Percentiles rank a stretch among this genome's conserved stretches.
Evolutionary conservation across 208 protist genomes (phyloP).

Genomic region (Acanthamoeba healyi): DNA sequence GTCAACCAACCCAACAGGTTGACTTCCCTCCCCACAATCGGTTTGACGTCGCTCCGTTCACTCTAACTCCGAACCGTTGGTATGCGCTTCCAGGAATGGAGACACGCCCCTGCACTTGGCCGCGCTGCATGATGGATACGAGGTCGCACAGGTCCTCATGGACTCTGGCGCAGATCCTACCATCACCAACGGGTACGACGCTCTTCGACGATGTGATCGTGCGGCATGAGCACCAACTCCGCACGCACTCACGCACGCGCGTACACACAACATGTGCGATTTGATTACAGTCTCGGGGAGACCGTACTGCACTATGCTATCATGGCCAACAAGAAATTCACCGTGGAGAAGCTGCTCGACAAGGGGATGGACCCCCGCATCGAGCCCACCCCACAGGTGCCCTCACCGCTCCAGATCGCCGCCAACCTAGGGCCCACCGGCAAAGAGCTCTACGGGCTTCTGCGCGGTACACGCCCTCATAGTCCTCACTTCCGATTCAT

Average conservation of each 20-base stretch:
- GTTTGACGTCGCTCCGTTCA: too few relatives aligned
- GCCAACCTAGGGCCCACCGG: neutral
- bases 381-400: neutral
- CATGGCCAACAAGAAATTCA: conserved; percentile 57
- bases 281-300: neutral
- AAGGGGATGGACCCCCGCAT: conserved; percentile 44
- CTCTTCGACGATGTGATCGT: neutral
- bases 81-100: conserved; percentile 74
- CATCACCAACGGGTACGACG: neutral
- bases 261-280: neutral
- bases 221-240: too few relatives aligned
- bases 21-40: neutral
- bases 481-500: too few relatives aligned
- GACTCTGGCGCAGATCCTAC: conserved; percentile 16
- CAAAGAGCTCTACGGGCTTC: conserved; percentile 52
- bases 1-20: conserved; percentile 66
- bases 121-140: neutral
- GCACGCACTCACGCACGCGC: too few relatives aligned
- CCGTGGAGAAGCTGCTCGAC: conserved; percentile 68
- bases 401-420: conserved; percentile 43
- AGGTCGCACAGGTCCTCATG: conserved; percentile 26
- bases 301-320: conserved; percentile 71
- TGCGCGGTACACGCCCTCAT: neutral
- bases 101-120: conserved; percentile 64
- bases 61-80: too few relatives aligned